Evolutionary conservation across 257 asterid species (phyloP).

Genomic region (Lycium ferocissimum): DNA sequence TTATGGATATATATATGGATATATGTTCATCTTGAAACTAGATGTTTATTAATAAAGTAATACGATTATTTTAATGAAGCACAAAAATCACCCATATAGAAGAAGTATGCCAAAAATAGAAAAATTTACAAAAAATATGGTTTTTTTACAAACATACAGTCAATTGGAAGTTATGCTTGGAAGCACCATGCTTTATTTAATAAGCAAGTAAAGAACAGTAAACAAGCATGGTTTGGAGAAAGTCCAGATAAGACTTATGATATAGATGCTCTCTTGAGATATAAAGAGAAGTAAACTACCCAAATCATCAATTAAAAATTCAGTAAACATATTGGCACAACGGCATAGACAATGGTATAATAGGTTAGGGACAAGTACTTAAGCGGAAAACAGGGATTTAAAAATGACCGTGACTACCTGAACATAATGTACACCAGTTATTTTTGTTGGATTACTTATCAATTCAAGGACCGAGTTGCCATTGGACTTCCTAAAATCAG

Average conservation of each 20-base stretch:
- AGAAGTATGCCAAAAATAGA: neutral
- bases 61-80: neutral
- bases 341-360: neutral
- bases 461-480: conserved; percentile 90
- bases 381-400: neutral
- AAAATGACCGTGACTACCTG: conserved; percentile 57
- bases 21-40: neutral
- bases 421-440: conserved; percentile 95
- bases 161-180: neutral
- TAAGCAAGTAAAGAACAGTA: neutral
- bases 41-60: neutral
- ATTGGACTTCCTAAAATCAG: conserved; percentile 75
- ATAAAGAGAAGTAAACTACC: conserved; percentile 7
- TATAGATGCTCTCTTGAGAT: conserved; percentile 5
- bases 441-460: conserved; percentile 86
- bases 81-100: neutral
- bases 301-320: neutral
- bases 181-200: neutral
- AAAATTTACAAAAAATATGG: neutral
- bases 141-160: neutral
- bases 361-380: neutral
- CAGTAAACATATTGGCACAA: neutral
- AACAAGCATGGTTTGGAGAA: neutral
- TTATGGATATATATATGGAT: neutral
- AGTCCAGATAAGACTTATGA: neutral